These are phyloP conservation scores for Musa schizocarpa DNA, from an alignment of 176 grass and related monocot species.

Conservation along the genomic window DNA sequence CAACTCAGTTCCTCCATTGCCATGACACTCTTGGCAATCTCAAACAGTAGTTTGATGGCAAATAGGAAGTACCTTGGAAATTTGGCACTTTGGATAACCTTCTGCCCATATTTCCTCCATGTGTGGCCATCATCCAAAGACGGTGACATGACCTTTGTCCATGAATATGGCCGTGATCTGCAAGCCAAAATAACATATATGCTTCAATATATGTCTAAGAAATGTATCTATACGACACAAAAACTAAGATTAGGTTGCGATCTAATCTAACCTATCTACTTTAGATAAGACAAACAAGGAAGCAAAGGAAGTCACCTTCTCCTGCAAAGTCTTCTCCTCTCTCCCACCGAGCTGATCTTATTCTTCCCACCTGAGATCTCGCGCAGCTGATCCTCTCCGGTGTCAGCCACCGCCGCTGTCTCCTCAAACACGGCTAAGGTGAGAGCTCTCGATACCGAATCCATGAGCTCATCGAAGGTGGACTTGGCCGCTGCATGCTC, in stretches of 20 bases:
- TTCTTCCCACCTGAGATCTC: not conserved
- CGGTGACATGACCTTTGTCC: not conserved
- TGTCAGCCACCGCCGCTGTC: not conserved
- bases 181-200: not conserved
- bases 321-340: not conserved
- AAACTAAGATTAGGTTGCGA: not conserved
- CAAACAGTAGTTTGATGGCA: not conserved
- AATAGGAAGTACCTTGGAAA: not conserved
- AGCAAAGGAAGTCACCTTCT: not conserved
- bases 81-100: not conserved
- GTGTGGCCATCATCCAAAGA: not conserved
- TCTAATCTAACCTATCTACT: not conserved
- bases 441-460: not conserved
- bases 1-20: too few species aligned
- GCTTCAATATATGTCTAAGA: too few species aligned
- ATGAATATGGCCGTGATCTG: not conserved
- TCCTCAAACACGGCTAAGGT: not conserved
- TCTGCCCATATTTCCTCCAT: slow-evolving; percentile 20
- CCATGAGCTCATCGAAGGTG: not conserved
- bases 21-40: too few species aligned
- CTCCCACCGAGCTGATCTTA: not conserved
- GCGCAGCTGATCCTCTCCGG: too few species aligned
- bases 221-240: not conserved
- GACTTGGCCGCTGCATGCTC: not conserved
- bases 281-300: too few species aligned